These are phyloP conservation scores for Phytophthora capsici DNA, from an alignment of 352 stramenopile genomes.

Conservation along the genomic window DNA sequence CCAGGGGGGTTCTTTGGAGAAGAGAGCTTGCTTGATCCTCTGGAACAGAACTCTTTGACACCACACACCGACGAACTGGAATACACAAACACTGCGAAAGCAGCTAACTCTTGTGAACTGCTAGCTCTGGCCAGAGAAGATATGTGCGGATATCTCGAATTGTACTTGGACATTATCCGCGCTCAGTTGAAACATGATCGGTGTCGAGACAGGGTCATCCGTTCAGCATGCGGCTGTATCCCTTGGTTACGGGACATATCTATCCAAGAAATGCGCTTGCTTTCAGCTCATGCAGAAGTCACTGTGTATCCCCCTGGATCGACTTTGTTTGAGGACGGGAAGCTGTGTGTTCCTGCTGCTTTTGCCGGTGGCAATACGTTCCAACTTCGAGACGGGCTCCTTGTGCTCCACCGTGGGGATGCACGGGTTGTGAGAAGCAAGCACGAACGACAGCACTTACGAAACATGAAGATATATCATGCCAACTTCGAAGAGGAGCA, in stretches of 20 bases:
- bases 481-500: constrained; percentile 12
- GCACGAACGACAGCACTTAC: constrained; percentile 7
- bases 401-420: constrained; percentile 40
- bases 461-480: background rate
- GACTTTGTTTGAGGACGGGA: constrained; percentile 52
- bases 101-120: constrained; percentile 39
- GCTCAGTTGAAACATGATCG: constrained; percentile 63
- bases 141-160: constrained; percentile 61
- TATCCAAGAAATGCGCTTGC: constrained; percentile 62
- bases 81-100: constrained; percentile 60
- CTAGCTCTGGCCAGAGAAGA: constrained; percentile 63
- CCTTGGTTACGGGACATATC: constrained; percentile 49
- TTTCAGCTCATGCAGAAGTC: constrained; percentile 51
- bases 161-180: constrained; percentile 74
- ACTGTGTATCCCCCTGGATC: constrained; percentile 51
- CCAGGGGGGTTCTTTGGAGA: constrained; percentile 71
- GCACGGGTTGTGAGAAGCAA: constrained; percentile 31
- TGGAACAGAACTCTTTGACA: constrained; percentile 1
- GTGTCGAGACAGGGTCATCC: constrained; percentile 54
- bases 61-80: constrained; percentile 31
- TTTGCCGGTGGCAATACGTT: constrained; percentile 9
- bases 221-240: constrained; percentile 46
- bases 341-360: constrained; percentile 21
- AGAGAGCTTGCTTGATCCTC: constrained; percentile 41
- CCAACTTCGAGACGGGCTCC: constrained; percentile 35